These are phyloP conservation scores for Boechera retrofracta DNA, from an alignment of 345 rosid species.

Conservation along the genomic window DNA sequence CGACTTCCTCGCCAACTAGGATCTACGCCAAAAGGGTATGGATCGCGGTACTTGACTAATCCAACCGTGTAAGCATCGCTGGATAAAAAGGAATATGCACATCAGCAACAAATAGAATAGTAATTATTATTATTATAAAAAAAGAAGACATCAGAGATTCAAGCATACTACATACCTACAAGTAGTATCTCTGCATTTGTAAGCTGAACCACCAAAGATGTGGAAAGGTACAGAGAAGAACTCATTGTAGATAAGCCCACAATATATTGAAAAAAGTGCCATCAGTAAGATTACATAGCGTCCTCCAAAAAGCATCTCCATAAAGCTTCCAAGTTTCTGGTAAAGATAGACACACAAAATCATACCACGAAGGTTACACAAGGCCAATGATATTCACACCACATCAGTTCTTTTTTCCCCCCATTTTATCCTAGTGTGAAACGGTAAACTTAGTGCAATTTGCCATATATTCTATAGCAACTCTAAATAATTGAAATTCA, in stretches of 20 bases:
- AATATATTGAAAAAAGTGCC: constrained; percentile 92
- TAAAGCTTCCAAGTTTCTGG: constrained; percentile 99
- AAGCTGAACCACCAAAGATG: constrained; percentile 94
- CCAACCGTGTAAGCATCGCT: constrained; percentile 83
- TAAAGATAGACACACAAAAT: constrained; percentile 31
- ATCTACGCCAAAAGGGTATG: constrained; percentile 97
- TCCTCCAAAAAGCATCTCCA: constrained; percentile 98
- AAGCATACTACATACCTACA: constrained; percentile 64
- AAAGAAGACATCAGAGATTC: constrained; percentile 19
- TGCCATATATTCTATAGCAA: not conserved
- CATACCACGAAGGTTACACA: constrained; percentile 8
- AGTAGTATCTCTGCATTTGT: constrained; percentile 78
- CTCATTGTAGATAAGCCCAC: constrained; percentile 98
- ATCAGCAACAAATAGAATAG: constrained; percentile 13
- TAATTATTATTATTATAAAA: not conserved
- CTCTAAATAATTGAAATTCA: not conserved
- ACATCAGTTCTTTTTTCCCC: not conserved
- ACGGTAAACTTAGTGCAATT: constrained; percentile 4
- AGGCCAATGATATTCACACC: not conserved
- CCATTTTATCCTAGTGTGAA: constrained; percentile 6
- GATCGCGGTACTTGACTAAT: constrained; percentile 75
- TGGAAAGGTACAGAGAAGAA: constrained; percentile 96
- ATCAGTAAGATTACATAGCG: constrained; percentile 89
- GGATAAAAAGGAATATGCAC: constrained; percentile 43
- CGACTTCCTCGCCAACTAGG: constrained; percentile 99